Conservation (phyloP, 2,329 filamentous ascomycete species). For the Ophiostoma sp. region DNA sequence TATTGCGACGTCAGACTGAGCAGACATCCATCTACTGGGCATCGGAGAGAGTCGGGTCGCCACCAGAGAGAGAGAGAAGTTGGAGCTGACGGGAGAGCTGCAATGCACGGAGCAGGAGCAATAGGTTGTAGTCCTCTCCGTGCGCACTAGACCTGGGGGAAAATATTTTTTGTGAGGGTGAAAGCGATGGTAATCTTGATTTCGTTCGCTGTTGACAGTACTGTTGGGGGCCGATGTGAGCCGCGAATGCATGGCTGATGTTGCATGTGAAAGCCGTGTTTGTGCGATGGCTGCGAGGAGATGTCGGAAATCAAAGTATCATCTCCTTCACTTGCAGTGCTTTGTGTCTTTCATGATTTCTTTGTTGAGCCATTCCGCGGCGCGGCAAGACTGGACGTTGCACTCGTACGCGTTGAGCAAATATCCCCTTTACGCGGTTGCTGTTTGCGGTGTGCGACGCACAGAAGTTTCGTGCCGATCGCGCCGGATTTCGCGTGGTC, state of each 20-base stretch:
- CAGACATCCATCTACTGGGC: not conserved
- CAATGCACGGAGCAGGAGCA: too few species aligned
- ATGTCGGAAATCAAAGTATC: not conserved
- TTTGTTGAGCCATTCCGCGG: not conserved
- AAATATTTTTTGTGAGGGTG: not conserved
- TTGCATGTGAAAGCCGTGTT: not conserved
- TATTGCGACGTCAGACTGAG: not conserved
- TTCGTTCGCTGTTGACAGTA: not conserved
- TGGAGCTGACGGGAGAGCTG: not conserved
- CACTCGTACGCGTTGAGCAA: not conserved
- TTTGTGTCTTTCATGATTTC: not conserved
- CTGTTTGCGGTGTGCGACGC: not conserved
- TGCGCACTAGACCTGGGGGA: not conserved
- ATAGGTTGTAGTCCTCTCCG: not conserved
- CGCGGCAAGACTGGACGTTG: not conserved
- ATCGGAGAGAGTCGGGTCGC: not conserved
- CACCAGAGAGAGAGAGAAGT: not conserved
- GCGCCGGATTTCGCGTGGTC: not conserved
- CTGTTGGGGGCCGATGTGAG: not conserved
- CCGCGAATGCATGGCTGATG: not conserved
- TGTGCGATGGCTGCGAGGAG: not conserved
- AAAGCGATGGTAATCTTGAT: too few species aligned
- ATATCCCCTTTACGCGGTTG: not conserved
- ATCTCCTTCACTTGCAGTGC: not conserved
- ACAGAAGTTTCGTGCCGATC: conserved; percentile 2